These are phyloP conservation scores for Cryphonectria carpinicola DNA, from an alignment of 2,329 filamentous ascomycete species.

Conservation along the genomic window DNA sequence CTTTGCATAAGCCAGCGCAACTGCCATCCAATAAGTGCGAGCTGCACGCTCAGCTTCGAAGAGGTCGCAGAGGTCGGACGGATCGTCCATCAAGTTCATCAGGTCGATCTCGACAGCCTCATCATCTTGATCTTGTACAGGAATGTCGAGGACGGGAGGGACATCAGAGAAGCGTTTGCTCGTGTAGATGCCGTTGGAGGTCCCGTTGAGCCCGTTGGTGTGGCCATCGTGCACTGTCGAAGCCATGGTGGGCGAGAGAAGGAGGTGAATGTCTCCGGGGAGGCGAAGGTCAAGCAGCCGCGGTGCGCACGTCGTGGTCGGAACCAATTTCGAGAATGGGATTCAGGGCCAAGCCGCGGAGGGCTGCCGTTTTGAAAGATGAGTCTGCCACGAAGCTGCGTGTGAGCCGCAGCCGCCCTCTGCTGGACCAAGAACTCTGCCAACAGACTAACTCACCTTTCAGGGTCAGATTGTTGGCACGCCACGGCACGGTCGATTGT, in stretches of 20 bases:
- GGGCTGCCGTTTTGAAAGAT: neutral
- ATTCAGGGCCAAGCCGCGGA: slow-evolving; percentile 2
- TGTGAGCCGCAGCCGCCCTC: neutral
- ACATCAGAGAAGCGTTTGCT: slow-evolving; percentile 68
- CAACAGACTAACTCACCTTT: slow-evolving; percentile 5
- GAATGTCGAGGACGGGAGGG: slow-evolving; percentile 68
- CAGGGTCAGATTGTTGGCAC: neutral
- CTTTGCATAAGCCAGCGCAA: slow-evolving; percentile 94
- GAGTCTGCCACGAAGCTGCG: neutral
- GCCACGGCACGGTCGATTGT: neutral
- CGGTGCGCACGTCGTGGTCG: neutral
- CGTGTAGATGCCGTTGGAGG: slow-evolving; percentile 40
- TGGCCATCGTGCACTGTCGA: slow-evolving; percentile 48
- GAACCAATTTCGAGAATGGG: no score
- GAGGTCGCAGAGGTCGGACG: slow-evolving; percentile 90
- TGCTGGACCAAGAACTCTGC: neutral
- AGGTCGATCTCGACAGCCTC: slow-evolving; percentile 91
- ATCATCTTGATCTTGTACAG: slow-evolving; percentile 67
- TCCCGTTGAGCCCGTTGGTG: slow-evolving; percentile 49
- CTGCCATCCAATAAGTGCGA: slow-evolving; percentile 97
- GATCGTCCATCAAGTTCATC: slow-evolving; percentile 88
- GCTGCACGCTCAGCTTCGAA: slow-evolving; percentile 93
- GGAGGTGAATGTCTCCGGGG: slow-evolving; percentile 28
- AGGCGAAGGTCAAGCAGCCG: neutral
- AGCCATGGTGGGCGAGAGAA: slow-evolving; percentile 46